Evolutionary conservation across 2,329 filamentous ascomycete species (phyloP).

Genomic region (Mycosphaerelloides madeirae): DNA sequence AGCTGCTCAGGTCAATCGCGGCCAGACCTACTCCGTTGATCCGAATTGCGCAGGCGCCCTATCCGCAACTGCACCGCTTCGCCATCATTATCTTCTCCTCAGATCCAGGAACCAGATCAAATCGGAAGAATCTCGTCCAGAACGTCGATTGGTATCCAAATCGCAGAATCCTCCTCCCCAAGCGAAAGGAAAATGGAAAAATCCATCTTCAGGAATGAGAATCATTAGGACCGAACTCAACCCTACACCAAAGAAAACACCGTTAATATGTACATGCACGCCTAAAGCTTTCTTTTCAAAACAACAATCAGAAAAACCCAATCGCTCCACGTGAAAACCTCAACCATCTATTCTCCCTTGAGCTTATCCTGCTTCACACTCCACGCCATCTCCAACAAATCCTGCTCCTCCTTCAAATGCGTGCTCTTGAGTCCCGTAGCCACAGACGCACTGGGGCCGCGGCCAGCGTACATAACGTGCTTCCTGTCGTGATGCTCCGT

Average conservation of each 20-base stretch:
- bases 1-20: too few relatives aligned
- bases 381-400: conserved; percentile 65
- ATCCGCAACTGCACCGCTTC: neutral
- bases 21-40: too few relatives aligned
- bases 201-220: too few relatives aligned
- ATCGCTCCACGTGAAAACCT: neutral
- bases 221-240: neutral
- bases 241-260: neutral
- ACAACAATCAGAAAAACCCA: neutral
- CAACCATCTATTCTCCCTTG: conserved; percentile 54
- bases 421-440: conserved; percentile 85
- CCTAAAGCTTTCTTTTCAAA: conserved; percentile 1
- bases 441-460: conserved; percentile 87
- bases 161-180: too few relatives aligned
- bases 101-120: neutral
- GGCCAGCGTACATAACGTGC: conserved; percentile 95
- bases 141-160: too few relatives aligned
- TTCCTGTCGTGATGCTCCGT: conserved; percentile 89
- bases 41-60: too few relatives aligned
- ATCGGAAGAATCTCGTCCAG: neutral
- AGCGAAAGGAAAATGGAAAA: too few relatives aligned
- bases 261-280: conserved; percentile 3
- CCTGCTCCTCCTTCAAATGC: conserved; percentile 89
- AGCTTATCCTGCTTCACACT: conserved; percentile 60
- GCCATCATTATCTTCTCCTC: neutral